Base-by-base conservation (phyloP, 208 protist genomes). In the Acanthamoeba polyphaga region DNA sequence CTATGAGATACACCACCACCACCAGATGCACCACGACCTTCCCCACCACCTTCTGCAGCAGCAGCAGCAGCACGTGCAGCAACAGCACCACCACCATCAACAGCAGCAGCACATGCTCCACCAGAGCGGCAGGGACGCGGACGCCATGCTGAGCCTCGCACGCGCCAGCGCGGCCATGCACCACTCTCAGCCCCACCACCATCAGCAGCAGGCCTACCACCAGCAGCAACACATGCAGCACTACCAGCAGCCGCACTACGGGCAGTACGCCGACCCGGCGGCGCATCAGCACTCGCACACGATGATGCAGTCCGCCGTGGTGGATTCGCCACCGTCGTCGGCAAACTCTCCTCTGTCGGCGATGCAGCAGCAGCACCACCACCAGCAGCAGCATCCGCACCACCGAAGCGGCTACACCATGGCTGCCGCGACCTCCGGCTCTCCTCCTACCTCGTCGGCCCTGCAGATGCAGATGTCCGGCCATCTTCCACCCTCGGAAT, bases 381-480 rank as follows among this genome's bases (percentile, higher is more conserved):
- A 29, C 19, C 46, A 46, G 29, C 43, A 53, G 0, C 9, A 0
- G 49, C 46, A 32, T 7, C 2, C 43, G 43, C 46, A 38, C 46
- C 15, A 87, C 78, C 43, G 24, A 9, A 13, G 70, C 12, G 13
- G 32, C 70, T 78, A 78, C 70, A 34, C 27, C 9, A 27, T 32
- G 62, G 17, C 55, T 8, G 24, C 60, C 43, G 22, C 74, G 32
- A 55, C 38, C 38, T 82, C 74, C 8, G 19, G 6, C 74, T 55
- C 74, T n/a, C 74, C 74, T 9, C 80, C 80, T 13, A 8, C 80
- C n/a, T 32, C 80, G n/a, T 34, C 80, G 80, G 51, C 80, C 27
- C 27, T 88, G 80, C 80, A 88, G 80, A 88, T 88, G 80, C 80
- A 88, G 32, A 58, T 88, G 80, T 15, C 51, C 80, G 49, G 27